Conservation (phyloP, 1,139 yeast species). For the Scheffersomyces illinoinensis region DNA sequence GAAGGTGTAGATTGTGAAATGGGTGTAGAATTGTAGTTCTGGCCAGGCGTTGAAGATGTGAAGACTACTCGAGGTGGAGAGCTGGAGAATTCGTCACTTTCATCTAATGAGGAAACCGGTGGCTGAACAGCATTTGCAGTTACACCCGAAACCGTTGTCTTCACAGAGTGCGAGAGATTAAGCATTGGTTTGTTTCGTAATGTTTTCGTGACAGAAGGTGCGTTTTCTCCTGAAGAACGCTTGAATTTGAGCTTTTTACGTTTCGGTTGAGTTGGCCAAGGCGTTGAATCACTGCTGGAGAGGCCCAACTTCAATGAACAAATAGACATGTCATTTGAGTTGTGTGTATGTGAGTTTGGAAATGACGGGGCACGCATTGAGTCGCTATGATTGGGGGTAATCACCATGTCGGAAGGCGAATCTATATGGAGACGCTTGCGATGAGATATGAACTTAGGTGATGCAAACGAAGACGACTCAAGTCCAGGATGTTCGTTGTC, state of each 20-base stretch:
- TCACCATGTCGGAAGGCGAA: conserved; percentile 15
- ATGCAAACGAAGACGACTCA: conserved; percentile 8
- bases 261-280: conserved; percentile 24
- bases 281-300: conserved; percentile 25
- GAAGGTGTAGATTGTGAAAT: conserved; percentile 27
- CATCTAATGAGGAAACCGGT: not conserved
- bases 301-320: conserved; percentile 19
- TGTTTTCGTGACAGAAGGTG: conserved; percentile 17
- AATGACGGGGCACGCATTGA: not conserved
- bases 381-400: conserved; percentile 12
- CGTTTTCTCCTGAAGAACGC: conserved; percentile 10
- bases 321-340: conserved; percentile 12
- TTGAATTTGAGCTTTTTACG: conserved; percentile 20
- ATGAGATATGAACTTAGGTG: conserved; percentile 16
- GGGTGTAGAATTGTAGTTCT: conserved; percentile 14
- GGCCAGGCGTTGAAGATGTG: conserved; percentile 3
- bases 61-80: conserved; percentile 4
- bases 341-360: not conserved
- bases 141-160: conserved; percentile 3
- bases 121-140: not conserved
- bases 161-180: conserved; percentile 17
- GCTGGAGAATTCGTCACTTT: conserved; percentile 4
- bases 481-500: not conserved
- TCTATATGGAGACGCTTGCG: conserved; percentile 19
- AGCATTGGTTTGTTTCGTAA: conserved; percentile 13